Evolutionary conservation across 2,329 filamentous ascomycete genomes (phyloP).

Genomic region (Trichoderma koningii): DNA sequence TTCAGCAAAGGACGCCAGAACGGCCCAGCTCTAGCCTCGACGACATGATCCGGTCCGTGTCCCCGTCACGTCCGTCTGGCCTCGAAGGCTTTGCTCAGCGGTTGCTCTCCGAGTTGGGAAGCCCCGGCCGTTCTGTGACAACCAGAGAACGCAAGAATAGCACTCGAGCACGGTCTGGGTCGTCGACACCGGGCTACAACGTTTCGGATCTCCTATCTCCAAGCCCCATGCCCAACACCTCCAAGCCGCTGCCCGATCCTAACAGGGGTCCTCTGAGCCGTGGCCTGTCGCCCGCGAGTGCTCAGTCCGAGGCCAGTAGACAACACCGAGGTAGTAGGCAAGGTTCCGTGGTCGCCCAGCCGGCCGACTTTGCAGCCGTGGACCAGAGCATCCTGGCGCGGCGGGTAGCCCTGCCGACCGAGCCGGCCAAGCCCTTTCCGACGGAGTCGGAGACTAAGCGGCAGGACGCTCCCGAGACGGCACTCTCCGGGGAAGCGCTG

Average conservation of each 20-base stretch:
- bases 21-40: conserved; percentile 45
- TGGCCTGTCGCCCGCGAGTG: conserved; percentile 47
- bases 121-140: conserved; percentile 50
- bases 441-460: conserved; percentile 47
- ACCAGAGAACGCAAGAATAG: conserved; percentile 55
- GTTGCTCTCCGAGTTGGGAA: conserved; percentile 60
- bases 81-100: conserved; percentile 65
- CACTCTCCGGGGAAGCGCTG: conserved; percentile 28
- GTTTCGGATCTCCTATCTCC: conserved; percentile 34
- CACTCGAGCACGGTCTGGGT: conserved; percentile 36
- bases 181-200: conserved; percentile 36
- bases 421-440: conserved; percentile 50
- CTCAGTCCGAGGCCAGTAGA: conserved; percentile 33
- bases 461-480: conserved; percentile 32
- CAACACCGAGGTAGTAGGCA: conserved; percentile 39
- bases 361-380: conserved; percentile 63
- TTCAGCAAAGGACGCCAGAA: conserved; percentile 36
- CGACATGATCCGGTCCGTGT: conserved; percentile 49
- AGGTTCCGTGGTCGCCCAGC: conserved; percentile 50
- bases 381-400: conserved; percentile 63
- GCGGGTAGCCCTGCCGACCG: conserved; percentile 53
- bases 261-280: conserved; percentile 38
- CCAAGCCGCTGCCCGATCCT: conserved; percentile 45
- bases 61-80: conserved; percentile 56
- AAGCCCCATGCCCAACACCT: conserved; percentile 42